phyloP scores from a whole-genome alignment of 2,329 filamentous ascomycete genomes.

The Orbilia blumenaviensis region DNA sequence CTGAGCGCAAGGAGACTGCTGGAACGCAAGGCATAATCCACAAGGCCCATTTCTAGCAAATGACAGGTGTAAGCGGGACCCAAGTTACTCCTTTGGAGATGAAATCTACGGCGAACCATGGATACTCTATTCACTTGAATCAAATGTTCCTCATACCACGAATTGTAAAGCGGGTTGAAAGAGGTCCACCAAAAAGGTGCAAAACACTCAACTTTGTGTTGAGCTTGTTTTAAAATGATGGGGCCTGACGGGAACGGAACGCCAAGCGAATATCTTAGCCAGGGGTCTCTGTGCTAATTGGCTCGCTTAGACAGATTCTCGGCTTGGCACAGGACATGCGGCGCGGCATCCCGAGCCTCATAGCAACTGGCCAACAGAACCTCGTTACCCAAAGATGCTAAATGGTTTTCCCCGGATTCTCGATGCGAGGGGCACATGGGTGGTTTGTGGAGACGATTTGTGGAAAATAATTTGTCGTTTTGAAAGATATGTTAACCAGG shows the following conservation, averaged over 20 bases:
- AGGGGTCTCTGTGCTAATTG: not conserved
- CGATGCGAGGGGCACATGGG: not conserved
- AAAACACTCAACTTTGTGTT: slow-evolving; percentile 8
- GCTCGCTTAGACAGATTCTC: slow-evolving; percentile 4
- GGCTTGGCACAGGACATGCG: slow-evolving; percentile 38
- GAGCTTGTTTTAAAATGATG: slow-evolving; percentile 29
- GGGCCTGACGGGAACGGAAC: slow-evolving; percentile 15
- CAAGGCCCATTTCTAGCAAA: not conserved
- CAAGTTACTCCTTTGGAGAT: not conserved
- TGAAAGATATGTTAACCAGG: not conserved
- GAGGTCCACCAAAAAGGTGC: no score
- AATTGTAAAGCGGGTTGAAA: no score
- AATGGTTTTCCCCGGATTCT: not conserved
- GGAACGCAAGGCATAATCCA: not conserved
- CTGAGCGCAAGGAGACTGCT: no score
- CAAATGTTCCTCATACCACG: no score
- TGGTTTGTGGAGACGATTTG: slow-evolving; percentile 39
- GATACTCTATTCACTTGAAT: not conserved
- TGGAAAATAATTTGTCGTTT: slow-evolving; percentile 37
- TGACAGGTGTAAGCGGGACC: slow-evolving; percentile 11
- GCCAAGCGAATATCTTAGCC: slow-evolving; percentile 8
- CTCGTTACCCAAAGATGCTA: not conserved
- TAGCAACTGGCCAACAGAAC: no score
- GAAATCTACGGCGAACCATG: not conserved
- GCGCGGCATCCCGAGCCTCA: slow-evolving; percentile 37